Evolutionary conservation across 2,329 filamentous ascomycete genomes (phyloP).

Genomic region (Fusarium verrucosum): DNA sequence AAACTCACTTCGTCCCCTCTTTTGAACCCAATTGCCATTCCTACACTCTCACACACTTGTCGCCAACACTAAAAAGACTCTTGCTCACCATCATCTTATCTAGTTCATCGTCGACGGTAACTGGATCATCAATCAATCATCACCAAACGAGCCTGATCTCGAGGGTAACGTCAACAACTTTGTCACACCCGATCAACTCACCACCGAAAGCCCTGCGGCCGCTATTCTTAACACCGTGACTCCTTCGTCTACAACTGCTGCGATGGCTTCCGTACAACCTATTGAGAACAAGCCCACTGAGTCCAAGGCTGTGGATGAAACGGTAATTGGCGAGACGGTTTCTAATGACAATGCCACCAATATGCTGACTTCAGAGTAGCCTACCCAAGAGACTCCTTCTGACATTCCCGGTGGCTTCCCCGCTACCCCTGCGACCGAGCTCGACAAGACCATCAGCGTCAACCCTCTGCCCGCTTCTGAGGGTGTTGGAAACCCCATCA

Average conservation of each 20-base stretch:
- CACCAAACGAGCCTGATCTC: conserved; percentile 83
- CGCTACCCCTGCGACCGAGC: conserved; percentile 69
- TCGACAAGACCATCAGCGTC: conserved; percentile 64
- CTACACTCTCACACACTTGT: conserved; percentile 16
- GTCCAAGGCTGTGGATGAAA: conserved; percentile 37
- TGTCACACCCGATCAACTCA: conserved; percentile 77
- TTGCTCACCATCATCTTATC: conserved; percentile 40
- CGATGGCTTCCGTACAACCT: conserved; percentile 67
- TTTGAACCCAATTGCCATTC: conserved; percentile 37
- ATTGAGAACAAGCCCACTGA: conserved; percentile 55
- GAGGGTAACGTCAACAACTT: conserved; percentile 94
- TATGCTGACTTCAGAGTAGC: conserved; percentile 28
- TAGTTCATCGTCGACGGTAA: conserved; percentile 95
- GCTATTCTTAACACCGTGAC: conserved; percentile 72
- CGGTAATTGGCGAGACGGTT: conserved; percentile 29
- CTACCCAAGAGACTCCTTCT: conserved; percentile 44
- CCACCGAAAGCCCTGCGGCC: conserved; percentile 55
- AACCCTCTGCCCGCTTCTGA: conserved; percentile 70
- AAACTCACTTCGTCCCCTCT: conserved; percentile 31
- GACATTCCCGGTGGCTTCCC: conserved; percentile 63
- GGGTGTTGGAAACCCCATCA: conserved; percentile 80
- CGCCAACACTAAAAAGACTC: conserved; percentile 6
- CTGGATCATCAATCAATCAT: conserved; percentile 85
- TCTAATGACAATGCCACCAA: conserved; percentile 12
- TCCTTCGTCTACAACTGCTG: conserved; percentile 76